Conservation (phyloP, 2,329 filamentous ascomycete genomes). For the Sclerotinia minor region DNA sequence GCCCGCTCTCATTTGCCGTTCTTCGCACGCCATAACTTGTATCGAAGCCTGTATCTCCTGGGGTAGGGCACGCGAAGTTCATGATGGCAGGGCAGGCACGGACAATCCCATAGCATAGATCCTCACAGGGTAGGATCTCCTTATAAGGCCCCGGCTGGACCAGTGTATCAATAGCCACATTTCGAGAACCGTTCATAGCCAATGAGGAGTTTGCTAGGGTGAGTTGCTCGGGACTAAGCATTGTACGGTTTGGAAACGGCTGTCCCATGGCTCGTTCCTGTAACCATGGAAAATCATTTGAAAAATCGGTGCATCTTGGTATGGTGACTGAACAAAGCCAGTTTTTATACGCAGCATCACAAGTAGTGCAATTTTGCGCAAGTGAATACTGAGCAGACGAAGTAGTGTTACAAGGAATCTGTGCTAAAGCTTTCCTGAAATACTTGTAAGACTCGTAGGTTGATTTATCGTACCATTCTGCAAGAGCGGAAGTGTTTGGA, state of each 20-base stretch:
- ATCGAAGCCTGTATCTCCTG: conserved; percentile 46
- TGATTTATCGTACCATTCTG: conserved; percentile 74
- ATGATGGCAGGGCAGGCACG: conserved; percentile 78
- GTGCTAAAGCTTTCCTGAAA: conserved; percentile 79
- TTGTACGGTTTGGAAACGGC: conserved; percentile 68
- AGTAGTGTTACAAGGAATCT: conserved; percentile 80
- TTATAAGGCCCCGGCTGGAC: conserved; percentile 89
- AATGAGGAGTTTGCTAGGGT: conserved; percentile 30
- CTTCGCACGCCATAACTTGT: conserved; percentile 49
- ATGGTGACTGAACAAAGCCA: conserved; percentile 96
- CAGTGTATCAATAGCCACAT: conserved; percentile 66
- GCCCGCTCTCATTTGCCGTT: conserved; percentile 34
- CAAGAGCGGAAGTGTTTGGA: conserved; percentile 61
- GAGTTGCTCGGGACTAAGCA: conserved; percentile 46
- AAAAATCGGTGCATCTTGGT: conserved; percentile 86
- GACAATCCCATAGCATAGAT: conserved; percentile 84
- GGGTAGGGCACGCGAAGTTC: conserved; percentile 71
- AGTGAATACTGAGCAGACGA: conserved; percentile 78
- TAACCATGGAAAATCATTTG: conserved; percentile 49
- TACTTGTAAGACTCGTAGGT: conserved; percentile 69
- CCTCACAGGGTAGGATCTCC: conserved; percentile 84
- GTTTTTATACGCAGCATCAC: conserved; percentile 77
- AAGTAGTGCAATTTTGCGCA: conserved; percentile 72
- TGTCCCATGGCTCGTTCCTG: conserved; percentile 71
- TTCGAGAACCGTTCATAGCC: conserved; percentile 60